These are phyloP conservation scores for Aurinia saxatilis DNA, from an alignment of 345 rosid genomes.

Conservation along the genomic window DNA sequence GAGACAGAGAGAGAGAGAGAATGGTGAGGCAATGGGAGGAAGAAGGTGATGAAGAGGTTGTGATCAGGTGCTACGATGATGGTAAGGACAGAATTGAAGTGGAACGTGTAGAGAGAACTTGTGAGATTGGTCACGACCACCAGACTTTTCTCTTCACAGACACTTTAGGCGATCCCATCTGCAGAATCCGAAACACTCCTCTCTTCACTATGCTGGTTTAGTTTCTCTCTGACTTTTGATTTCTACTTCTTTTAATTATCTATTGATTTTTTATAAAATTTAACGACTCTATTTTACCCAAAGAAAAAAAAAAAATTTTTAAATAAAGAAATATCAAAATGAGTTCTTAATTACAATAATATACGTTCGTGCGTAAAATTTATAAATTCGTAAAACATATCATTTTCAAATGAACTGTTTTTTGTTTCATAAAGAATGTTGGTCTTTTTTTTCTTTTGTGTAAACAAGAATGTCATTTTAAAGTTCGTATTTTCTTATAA, in stretches of 20 bases:
- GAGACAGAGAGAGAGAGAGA: background rate
- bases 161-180: constrained; percentile 79
- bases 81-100: constrained; percentile 45
- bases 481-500: too few species aligned
- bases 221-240: background rate
- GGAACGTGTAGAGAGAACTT: constrained; percentile 52
- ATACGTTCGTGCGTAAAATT: background rate
- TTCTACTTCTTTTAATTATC: background rate
- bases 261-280: background rate
- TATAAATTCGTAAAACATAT: background rate
- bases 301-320: background rate
- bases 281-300: background rate
- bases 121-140: constrained; percentile 62
- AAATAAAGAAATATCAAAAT: background rate
- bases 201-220: constrained; percentile 62
- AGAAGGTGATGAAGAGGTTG: constrained; percentile 22
- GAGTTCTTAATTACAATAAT: background rate
- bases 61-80: constrained; percentile 52
- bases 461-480: too few species aligned
- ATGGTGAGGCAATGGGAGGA: constrained; percentile 20
- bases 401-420: too few species aligned
- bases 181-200: constrained; percentile 73
- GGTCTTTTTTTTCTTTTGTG: too few species aligned
- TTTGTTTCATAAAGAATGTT: background rate
- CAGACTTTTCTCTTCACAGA: constrained; percentile 58